Conservation (phyloP, 2,329 filamentous ascomycete genomes). For the Aspergillus luchuensis region DNA sequence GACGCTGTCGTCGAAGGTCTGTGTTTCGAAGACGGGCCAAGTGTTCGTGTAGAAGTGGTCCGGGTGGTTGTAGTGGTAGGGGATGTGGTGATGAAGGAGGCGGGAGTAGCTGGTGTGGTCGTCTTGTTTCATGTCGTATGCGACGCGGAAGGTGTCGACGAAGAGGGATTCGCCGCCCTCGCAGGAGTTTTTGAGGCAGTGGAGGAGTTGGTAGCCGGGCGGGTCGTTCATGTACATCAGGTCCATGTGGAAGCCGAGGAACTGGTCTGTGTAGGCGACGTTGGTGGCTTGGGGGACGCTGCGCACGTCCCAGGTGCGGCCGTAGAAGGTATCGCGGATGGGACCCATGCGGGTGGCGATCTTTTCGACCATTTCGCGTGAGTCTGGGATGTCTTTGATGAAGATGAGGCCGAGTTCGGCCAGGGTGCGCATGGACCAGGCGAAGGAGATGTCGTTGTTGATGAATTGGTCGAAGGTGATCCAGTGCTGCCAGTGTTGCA, state of each 20-base stretch:
- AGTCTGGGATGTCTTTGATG: conserved; percentile 70
- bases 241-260: conserved; percentile 90
- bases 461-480: conserved; percentile 75
- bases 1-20: background rate
- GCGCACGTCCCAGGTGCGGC: conserved; percentile 84
- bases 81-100: conserved; percentile 51
- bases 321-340: conserved; percentile 87
- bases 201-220: conserved; percentile 82
- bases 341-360: conserved; percentile 75
- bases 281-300: conserved; percentile 83
- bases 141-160: conserved; percentile 70
- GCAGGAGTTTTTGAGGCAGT: conserved; percentile 81
- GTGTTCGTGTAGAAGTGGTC: conserved; percentile 63
- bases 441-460: conserved; percentile 58
- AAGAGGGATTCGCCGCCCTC: conserved; percentile 85
- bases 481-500: conserved; percentile 52
- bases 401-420: conserved; percentile 72
- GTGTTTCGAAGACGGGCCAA: conserved; percentile 57
- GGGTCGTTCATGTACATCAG: conserved; percentile 80
- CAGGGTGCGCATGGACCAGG: conserved; percentile 64
- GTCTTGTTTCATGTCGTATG: conserved; percentile 28
- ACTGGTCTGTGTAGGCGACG: conserved; percentile 82
- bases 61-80: conserved; percentile 69
- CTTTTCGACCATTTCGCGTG: conserved; percentile 64
- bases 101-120: conserved; percentile 22